Conservation (phyloP, 176 grass and related monocot species). For the Triticum dicoccoides region DNA sequence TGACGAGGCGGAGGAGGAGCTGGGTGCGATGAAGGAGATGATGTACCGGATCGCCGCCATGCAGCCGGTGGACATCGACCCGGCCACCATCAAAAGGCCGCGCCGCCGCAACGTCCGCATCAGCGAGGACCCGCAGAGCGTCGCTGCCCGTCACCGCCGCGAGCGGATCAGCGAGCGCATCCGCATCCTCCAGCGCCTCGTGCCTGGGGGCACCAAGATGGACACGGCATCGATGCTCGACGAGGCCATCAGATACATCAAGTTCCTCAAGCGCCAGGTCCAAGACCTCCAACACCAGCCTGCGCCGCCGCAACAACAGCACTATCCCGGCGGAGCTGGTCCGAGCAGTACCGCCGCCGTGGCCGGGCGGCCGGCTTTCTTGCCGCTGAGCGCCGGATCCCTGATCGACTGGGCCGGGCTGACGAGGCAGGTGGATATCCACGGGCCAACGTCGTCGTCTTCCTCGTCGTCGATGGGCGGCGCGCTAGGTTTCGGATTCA, state of each 20-base stretch:
- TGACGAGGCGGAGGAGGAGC: constrained; percentile 58
- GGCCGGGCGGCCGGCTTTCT: constrained; percentile 28
- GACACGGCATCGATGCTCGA: constrained; percentile 95
- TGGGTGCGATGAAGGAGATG: constrained; percentile 96
- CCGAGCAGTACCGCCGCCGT: constrained; percentile 39
- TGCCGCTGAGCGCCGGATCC: constrained; percentile 31
- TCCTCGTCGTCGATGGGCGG: constrained; percentile 84
- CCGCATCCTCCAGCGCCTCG: constrained; percentile 84
- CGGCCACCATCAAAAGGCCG: constrained; percentile 80
- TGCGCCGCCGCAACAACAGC: neutral
- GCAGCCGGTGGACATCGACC: constrained; percentile 92
- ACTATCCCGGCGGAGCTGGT: neutral
- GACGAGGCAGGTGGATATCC: constrained; percentile 43
- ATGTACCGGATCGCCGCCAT: constrained; percentile 95
- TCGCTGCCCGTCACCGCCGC: constrained; percentile 78
- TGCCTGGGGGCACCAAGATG: constrained; percentile 94
- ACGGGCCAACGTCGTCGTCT: constrained; percentile 64
- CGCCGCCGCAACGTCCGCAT: constrained; percentile 85
- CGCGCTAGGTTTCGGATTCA: constrained; percentile 66
- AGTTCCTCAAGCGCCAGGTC: constrained; percentile 91
- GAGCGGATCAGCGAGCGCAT: constrained; percentile 92
- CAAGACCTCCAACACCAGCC: constrained; percentile 69
- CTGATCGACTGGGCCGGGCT: constrained; percentile 43
- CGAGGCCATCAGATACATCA: constrained; percentile 93
- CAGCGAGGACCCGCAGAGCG: constrained; percentile 90